These are phyloP conservation scores for Dendrostoma leiphaemia DNA, from an alignment of 2,329 filamentous ascomycete species.

Conservation along the genomic window DNA sequence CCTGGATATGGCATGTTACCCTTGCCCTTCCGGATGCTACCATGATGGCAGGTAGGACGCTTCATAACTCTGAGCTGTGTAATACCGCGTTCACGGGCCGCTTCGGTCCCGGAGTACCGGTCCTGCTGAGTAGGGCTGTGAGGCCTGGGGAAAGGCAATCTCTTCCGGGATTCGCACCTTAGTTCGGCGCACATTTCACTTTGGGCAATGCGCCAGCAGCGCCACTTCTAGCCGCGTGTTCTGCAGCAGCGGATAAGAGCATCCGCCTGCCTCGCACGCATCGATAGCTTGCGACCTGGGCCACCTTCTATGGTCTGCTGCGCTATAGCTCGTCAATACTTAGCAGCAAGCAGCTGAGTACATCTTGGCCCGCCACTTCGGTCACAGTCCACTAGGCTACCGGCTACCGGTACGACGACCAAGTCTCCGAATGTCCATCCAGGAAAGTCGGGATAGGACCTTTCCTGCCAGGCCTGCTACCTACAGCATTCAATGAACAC, in stretches of 20 bases:
- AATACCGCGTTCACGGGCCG: too few relatives aligned
- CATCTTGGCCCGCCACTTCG: not conserved
- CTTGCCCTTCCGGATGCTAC: not conserved
- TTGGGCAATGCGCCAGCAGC: constrained; percentile 4
- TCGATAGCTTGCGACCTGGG: not conserved
- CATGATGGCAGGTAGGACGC: not conserved
- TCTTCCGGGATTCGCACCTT: too few relatives aligned
- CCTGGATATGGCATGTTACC: not conserved
- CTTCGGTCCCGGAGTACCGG: not conserved
- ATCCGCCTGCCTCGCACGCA: not conserved
- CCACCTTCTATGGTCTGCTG: not conserved
- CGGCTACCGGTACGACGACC: too few relatives aligned
- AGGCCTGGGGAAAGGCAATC: too few relatives aligned
- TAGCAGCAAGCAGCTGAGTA: not conserved
- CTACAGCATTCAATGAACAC: not conserved
- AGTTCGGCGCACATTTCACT: too few relatives aligned
- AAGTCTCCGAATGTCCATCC: too few relatives aligned
- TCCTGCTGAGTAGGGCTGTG: not conserved
- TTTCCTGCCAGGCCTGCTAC: too few relatives aligned
- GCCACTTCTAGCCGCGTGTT: constrained; percentile 10
- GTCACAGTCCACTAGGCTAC: not conserved
- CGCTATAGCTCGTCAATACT: not conserved
- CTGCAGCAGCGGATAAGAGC: not conserved
- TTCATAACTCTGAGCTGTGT: not conserved
- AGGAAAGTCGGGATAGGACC: too few relatives aligned